A percentile compares a stretch with the other conserved stretches of the same genome.
Evolutionary conservation across 2,329 filamentous ascomycete genomes (phyloP).

Genomic region (Alternaria tenuissima): DNA sequence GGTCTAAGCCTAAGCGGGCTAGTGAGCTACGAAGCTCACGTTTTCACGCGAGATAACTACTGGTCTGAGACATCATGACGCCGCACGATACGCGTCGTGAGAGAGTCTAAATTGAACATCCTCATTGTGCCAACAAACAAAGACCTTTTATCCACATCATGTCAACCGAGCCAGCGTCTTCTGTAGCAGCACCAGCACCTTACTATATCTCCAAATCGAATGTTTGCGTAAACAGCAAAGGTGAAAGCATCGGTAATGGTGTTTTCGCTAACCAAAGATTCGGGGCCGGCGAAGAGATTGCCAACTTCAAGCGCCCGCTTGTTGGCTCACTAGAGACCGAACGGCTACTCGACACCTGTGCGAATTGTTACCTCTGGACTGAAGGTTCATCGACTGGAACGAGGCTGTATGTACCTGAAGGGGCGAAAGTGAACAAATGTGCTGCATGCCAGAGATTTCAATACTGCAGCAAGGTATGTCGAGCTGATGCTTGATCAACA

Average conservation of each 20-base stretch:
- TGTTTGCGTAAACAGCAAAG: slow-evolving; percentile 30
- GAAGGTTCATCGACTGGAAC: slow-evolving; percentile 42
- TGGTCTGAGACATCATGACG: slow-evolving; percentile 5
- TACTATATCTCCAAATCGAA: slow-evolving; percentile 35
- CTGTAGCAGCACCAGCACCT: slow-evolving; percentile 10
- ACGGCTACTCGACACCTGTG: slow-evolving; percentile 63
- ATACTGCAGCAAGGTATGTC: slow-evolving; percentile 66
- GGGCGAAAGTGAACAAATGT: slow-evolving; percentile 60
- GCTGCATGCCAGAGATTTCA: slow-evolving; percentile 65
- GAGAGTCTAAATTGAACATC: background rate
- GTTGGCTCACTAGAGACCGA: slow-evolving; percentile 63
- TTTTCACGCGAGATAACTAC: slow-evolving; percentile 8
- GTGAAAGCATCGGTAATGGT: slow-evolving; percentile 57
- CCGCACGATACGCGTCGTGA: slow-evolving; percentile 1
- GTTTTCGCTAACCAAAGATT: slow-evolving; percentile 63
- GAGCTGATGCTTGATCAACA: background rate
- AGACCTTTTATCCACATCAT: background rate
- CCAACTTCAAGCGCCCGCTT: slow-evolving; percentile 61
- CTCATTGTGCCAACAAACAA: background rate
- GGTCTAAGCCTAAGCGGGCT: slow-evolving; percentile 7
- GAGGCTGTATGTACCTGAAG: slow-evolving; percentile 44
- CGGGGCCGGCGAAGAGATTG: slow-evolving; percentile 58
- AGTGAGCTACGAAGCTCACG: slow-evolving; percentile 2
- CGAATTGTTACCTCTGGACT: slow-evolving; percentile 63
- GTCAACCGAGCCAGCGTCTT: slow-evolving; percentile 1